These are phyloP conservation scores for Colletotrichum acutatum DNA, from an alignment of 2,329 filamentous ascomycete species.

Conservation along the genomic window DNA sequence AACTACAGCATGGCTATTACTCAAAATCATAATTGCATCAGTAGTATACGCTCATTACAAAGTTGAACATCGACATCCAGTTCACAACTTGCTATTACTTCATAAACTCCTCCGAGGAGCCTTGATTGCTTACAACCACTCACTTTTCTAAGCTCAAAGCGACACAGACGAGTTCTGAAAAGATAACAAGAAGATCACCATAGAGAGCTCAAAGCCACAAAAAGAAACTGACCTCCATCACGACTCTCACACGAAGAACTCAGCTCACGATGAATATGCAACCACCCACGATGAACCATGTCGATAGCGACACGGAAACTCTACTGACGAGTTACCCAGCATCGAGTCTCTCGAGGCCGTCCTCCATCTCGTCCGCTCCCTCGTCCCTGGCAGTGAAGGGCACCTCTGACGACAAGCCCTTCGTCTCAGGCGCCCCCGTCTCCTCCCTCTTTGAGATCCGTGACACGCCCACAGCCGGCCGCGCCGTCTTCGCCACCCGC, in stretches of 20 bases:
- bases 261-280: not conserved
- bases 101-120: not conserved
- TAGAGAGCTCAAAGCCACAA: not conserved
- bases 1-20: constrained; percentile 12
- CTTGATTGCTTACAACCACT: not conserved
- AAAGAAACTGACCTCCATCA: not conserved
- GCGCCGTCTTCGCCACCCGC: constrained; percentile 25
- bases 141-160: not conserved
- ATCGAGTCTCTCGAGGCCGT: constrained; percentile 42
- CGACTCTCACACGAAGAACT: not conserved
- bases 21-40: not conserved
- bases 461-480: constrained; percentile 25
- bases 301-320: constrained; percentile 11
- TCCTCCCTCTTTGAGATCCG: constrained; percentile 27
- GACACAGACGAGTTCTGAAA: too few species aligned
- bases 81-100: not conserved
- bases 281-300: not conserved
- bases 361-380: constrained; percentile 21
- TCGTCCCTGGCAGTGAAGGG: not conserved
- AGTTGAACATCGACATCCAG: constrained; percentile 6
- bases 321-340: constrained; percentile 29
- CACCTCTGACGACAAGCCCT: not conserved
- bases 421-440: constrained; percentile 10
- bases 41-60: not conserved
- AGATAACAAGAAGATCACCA: not conserved